These are phyloP conservation scores for Astraeus odoratus DNA, from an alignment of 768 basidiomycete genomes.

Conservation along the genomic window DNA sequence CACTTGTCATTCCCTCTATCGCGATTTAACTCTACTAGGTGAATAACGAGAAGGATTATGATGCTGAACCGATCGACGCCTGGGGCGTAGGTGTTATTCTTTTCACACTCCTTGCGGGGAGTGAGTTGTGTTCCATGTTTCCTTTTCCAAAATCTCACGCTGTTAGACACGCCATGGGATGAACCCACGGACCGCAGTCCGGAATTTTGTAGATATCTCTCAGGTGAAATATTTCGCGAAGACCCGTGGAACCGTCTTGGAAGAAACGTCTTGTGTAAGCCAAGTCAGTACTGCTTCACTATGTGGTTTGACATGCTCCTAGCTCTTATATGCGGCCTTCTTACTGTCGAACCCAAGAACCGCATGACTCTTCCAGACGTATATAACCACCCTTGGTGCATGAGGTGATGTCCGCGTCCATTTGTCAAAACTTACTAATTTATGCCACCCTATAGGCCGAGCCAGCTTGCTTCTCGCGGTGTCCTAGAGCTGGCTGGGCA, in stretches of 20 bases:
- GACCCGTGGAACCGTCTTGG: slow-evolving; percentile 74
- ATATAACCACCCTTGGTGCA: slow-evolving; percentile 65
- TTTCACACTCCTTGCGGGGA: slow-evolving; percentile 85
- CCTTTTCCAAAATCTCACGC: not conserved
- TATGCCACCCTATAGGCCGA: slow-evolving; percentile 39
- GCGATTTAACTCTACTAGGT: slow-evolving; percentile 38
- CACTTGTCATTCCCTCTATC: not conserved
- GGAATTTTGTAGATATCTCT: slow-evolving; percentile 73
- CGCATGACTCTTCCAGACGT: slow-evolving; percentile 61
- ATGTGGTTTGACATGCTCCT: slow-evolving; percentile 2
- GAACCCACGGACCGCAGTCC: slow-evolving; percentile 74
- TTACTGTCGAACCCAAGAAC: slow-evolving; percentile 61
- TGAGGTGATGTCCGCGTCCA: slow-evolving; percentile 43
- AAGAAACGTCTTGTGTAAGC: slow-evolving; percentile 54
- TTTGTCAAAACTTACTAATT: not conserved
- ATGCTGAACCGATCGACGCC: slow-evolving; percentile 89
- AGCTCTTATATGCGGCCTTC: slow-evolving; percentile 74
- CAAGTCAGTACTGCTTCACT: not conserved
- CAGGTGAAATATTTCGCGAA: slow-evolving; percentile 66
- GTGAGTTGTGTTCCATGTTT: slow-evolving; percentile 39
- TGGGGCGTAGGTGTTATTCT: slow-evolving; percentile 97
- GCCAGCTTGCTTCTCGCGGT: slow-evolving; percentile 55
- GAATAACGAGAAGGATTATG: slow-evolving; percentile 58
- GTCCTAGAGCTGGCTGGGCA: slow-evolving; percentile 54
- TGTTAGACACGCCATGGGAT: slow-evolving; percentile 94